Evolutionary conservation across 148 eudicot species (phyloP).

Genomic region (Rhododendron williamsianum): DNA sequence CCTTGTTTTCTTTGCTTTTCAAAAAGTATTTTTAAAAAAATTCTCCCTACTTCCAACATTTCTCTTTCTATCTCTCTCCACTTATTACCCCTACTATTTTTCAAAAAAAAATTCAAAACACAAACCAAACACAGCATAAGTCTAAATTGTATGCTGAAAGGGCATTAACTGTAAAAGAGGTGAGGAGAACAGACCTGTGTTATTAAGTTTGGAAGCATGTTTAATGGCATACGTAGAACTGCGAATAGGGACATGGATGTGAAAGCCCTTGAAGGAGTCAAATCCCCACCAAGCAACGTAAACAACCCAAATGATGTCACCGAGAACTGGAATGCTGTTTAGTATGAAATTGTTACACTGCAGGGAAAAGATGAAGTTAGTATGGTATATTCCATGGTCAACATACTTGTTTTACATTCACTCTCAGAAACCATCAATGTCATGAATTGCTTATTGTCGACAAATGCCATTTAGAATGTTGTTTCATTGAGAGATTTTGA

Average conservation of each 20-base stretch:
- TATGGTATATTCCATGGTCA: background rate
- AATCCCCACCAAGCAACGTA: conserved; percentile 56
- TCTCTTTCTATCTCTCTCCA: too few species aligned
- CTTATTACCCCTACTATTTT: too few species aligned
- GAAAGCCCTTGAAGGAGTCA: conserved; percentile 61
- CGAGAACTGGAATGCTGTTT: conserved; percentile 56
- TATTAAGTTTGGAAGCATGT: conserved; percentile 55
- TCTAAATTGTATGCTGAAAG: background rate
- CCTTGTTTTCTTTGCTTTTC: too few species aligned
- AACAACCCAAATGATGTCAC: conserved; percentile 54
- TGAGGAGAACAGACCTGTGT: conserved; percentile 37
- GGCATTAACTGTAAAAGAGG: background rate
- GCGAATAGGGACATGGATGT: conserved; percentile 56
- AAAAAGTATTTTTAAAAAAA: too few species aligned
- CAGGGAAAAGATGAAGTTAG: conserved; percentile 6
- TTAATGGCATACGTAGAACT: conserved; percentile 45
- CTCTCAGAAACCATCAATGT: background rate
- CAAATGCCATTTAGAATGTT: background rate
- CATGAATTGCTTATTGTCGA: background rate
- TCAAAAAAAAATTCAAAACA: too few species aligned
- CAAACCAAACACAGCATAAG: background rate
- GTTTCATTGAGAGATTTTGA: background rate
- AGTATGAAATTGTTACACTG: conserved; percentile 59
- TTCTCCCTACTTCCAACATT: too few species aligned
- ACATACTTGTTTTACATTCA: background rate